These are phyloP conservation scores for Colletotrichum australisinense DNA, from an alignment of 2,329 filamentous ascomycete species.

Conservation along the genomic window DNA sequence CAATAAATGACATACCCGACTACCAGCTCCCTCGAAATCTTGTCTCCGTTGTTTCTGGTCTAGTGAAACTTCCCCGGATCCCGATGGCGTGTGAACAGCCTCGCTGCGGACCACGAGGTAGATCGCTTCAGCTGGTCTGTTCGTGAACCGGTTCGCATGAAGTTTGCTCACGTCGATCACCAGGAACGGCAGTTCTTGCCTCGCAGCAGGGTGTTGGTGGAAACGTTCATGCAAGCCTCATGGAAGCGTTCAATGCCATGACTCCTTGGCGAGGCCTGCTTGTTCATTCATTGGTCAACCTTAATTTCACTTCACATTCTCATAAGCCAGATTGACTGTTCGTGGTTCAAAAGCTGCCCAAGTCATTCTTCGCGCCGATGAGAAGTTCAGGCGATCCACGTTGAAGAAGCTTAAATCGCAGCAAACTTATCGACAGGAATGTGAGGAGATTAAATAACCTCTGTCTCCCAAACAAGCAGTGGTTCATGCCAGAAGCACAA, in stretches of 20 bases:
- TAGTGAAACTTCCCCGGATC: not conserved
- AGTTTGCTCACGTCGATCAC: not conserved
- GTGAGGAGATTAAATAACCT: not conserved
- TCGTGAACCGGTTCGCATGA: slow-evolving; percentile 9
- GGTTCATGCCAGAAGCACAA: slow-evolving; percentile 2
- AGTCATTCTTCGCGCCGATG: not conserved
- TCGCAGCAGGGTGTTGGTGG: not conserved
- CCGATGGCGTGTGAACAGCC: not conserved
- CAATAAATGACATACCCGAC: slow-evolving; percentile 11
- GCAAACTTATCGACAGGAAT: not conserved
- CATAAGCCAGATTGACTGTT: not conserved
- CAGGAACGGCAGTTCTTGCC: not conserved
- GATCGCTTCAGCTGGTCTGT: not conserved
- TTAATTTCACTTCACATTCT: not conserved
- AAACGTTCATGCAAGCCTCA: not conserved
- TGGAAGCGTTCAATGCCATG: not conserved
- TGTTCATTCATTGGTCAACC: not conserved
- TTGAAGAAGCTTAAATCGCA: not conserved
- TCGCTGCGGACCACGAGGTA: not conserved
- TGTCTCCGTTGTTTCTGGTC: not conserved
- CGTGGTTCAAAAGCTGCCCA: not conserved
- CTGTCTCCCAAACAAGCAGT: not conserved
- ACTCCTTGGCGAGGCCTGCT: not conserved
- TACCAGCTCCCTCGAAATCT: not conserved
- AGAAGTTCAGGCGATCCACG: not conserved